These are phyloP conservation scores for Pseudoperonospora humuli DNA, from an alignment of 352 stramenopile species.

Conservation along the genomic window DNA sequence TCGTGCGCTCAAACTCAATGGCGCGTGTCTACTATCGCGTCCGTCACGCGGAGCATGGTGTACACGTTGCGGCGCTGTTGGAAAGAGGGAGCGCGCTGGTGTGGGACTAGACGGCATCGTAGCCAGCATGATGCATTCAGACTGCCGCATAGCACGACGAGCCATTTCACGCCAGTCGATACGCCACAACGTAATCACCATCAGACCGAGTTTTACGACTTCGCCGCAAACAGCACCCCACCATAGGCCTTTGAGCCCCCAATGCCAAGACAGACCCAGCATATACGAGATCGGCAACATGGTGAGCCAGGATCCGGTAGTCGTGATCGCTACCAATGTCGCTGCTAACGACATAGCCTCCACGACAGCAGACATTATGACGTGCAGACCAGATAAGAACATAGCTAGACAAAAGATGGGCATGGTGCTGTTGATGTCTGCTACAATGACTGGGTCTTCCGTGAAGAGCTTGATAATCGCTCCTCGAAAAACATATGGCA, in stretches of 20 bases:
- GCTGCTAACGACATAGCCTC: slow-evolving; percentile 75
- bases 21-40: too few relatives aligned
- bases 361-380: slow-evolving; percentile 71
- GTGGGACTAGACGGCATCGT: too few relatives aligned
- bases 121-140: too few relatives aligned
- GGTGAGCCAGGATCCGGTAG: slow-evolving; percentile 60
- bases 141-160: slow-evolving; percentile 50
- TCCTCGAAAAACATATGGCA: too few relatives aligned
- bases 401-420: slow-evolving; percentile 70
- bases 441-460: slow-evolving; percentile 41
- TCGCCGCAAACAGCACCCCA: slow-evolving; percentile 69
- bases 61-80: too few relatives aligned
- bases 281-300: slow-evolving; percentile 59
- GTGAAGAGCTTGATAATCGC: too few relatives aligned
- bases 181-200: slow-evolving; percentile 42
- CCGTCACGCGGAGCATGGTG: too few relatives aligned
- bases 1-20: too few relatives aligned
- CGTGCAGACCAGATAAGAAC: slow-evolving; percentile 67
- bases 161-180: slow-evolving; percentile 76
- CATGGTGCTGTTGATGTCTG: slow-evolving; percentile 47
- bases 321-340: slow-evolving; percentile 61
- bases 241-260: slow-evolving; percentile 56
- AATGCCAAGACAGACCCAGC: slow-evolving; percentile 41
- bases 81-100: too few relatives aligned
- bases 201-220: slow-evolving; percentile 64